Percentiles rank a stretch among this genome's conserved stretches.
These are phyloP conservation scores for Comarum palustre DNA, from an alignment of 306 rosid genomes.

Conservation along the genomic window DNA sequence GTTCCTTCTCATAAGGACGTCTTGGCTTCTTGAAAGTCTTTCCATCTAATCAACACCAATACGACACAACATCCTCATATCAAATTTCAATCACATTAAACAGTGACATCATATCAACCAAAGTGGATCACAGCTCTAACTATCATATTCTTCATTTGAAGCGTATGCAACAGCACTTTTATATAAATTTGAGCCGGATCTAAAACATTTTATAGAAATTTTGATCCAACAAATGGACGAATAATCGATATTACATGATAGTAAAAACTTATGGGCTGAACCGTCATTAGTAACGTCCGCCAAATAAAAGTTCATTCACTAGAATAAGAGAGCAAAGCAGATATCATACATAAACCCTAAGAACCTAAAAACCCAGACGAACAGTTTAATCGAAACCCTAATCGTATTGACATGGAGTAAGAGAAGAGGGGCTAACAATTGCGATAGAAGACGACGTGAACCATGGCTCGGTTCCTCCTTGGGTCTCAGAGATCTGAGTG, in stretches of 20 bases:
- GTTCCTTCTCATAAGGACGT: slow-evolving; percentile 42
- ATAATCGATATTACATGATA: neutral
- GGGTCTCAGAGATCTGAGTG: neutral
- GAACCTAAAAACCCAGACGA: neutral
- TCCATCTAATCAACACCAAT: slow-evolving; percentile 22
- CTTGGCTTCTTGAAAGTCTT: slow-evolving; percentile 41
- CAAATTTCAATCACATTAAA: neutral
- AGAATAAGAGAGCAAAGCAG: neutral
- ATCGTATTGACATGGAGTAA: neutral
- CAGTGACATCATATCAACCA: neutral
- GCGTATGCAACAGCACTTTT: neutral
- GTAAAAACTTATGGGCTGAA: no score
- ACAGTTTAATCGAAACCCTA: neutral
- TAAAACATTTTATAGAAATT: neutral
- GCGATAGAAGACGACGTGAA: slow-evolving; percentile 34
- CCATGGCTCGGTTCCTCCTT: slow-evolving; percentile 25
- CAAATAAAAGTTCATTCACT: neutral
- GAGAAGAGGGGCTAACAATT: slow-evolving; percentile 22
- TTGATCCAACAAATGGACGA: neutral
- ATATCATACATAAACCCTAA: neutral
- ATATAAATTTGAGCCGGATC: neutral
- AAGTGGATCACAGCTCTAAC: neutral
- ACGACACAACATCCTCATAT: neutral
- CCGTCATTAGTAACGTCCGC: neutral
- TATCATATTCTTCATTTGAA: neutral